Evolutionary conservation across 352 stramenopile genomes (phyloP), one percentile per base, ranked within the genome.

Genomic region (Phytophthora idaei): DNA sequence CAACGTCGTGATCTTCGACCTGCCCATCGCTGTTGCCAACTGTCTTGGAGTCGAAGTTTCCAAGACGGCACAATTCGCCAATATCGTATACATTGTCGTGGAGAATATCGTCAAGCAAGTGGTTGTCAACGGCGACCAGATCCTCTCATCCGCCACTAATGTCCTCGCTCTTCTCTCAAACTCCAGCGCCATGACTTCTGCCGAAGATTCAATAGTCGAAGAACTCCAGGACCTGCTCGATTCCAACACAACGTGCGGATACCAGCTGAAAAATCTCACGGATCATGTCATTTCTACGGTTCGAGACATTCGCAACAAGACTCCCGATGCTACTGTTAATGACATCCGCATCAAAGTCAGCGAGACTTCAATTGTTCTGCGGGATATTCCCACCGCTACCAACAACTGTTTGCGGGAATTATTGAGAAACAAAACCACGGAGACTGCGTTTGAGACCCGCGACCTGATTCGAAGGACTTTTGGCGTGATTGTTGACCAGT

Each of bases 331-430:
- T 28, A 48, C 53, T 2, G 45, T 58, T 27, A 58, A 73, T 32
- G 73, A 78, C 25, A 32, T 80, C 28, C 73, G 73, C 2, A 53
- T 69, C 11, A 36, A 64, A 57, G 64, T 77, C 41, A 74, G 66
- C 34, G 25, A 67, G 7, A 74, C 70, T 2, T 45, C 59, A 10
- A 37, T 77, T 32, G 44, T 77, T 36, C n/a, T 68, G 29, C 57
- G 17, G 15, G 70, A 74, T 12, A 74, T 77, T 25, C 70, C 70
- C 8, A 68, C 42, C 3, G 70, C 49, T 44, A 77, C 70, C 31
- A 77, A 77, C 45, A 65, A 77, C 17, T 77, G 70, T 25, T 72
- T 77, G 70, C 27, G 29, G 11, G 65, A 77, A 31, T 25, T 77
- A 12, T 29, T 71, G 51, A 28, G 32, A 3, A 65, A 57, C 51